phyloP scores from a whole-genome alignment of 108 stramenopile species.

The Cyclotella atomus region DNA sequence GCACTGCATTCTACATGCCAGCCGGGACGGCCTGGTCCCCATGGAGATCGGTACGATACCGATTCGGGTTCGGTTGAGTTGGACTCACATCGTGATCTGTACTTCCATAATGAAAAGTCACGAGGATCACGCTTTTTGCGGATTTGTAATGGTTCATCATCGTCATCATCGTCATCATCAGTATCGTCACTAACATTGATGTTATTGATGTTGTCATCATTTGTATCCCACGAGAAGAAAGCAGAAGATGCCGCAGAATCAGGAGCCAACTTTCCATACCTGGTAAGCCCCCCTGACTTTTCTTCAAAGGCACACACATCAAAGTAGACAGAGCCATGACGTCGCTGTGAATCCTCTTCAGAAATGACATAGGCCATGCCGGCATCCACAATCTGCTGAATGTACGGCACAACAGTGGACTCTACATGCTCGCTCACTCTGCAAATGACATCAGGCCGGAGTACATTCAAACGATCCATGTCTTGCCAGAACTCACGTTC shows the following conservation, averaged over 20 bases:
- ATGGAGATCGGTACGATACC: constrained; percentile 88
- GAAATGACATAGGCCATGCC: constrained; percentile 87
- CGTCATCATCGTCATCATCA: too few relatives aligned
- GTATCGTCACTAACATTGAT: too few relatives aligned
- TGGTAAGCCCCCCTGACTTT: constrained; percentile 52
- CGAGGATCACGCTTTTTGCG: constrained; percentile 82
- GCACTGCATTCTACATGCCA: constrained; percentile 99
- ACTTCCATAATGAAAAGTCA: constrained; percentile 99
- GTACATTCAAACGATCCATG: constrained; percentile 68
- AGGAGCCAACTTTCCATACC: constrained; percentile 93
- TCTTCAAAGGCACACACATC: constrained; percentile 83
- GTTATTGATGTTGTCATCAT: background rate
- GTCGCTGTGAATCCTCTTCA: constrained; percentile 42
- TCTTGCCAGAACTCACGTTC: constrained; percentile 84
- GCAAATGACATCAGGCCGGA: constrained; percentile 87
- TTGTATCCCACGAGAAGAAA: constrained; percentile 46
- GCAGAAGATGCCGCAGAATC: constrained; percentile 66
- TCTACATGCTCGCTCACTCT: constrained; percentile 93
- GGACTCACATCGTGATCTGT: constrained; percentile 20
- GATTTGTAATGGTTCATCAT: background rate
- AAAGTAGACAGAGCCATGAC: constrained; percentile 91
- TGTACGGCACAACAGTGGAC: constrained; percentile 84
- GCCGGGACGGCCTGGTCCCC: constrained; percentile 96
- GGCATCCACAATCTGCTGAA: constrained; percentile 70
- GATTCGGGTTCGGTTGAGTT: constrained; percentile 33